These are phyloP conservation scores for Trichoderma harzianum DNA, from an alignment of 2,329 filamentous ascomycete species.

Conservation along the genomic window DNA sequence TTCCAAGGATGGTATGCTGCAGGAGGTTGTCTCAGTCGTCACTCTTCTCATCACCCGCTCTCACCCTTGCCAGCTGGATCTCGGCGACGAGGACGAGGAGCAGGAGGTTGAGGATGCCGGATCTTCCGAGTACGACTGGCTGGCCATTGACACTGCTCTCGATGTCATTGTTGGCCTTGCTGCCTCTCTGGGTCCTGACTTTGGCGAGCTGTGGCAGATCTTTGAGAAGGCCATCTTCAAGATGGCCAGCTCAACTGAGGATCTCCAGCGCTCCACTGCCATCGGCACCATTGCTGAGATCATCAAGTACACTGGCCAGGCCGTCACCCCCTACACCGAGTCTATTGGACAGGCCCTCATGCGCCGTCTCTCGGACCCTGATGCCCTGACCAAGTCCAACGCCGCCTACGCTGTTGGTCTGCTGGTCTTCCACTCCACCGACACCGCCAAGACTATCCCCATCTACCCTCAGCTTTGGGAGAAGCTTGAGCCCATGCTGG, in stretches of 20 bases:
- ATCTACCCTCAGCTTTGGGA: constrained; percentile 74
- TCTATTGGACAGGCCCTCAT: constrained; percentile 75
- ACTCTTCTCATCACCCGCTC: constrained; percentile 80
- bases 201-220: constrained; percentile 88
- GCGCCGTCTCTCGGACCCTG: constrained; percentile 84
- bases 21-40: constrained; percentile 73
- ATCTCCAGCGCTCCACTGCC: constrained; percentile 82
- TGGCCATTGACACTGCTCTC: constrained; percentile 89
- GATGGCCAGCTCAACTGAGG: constrained; percentile 80
- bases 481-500: constrained; percentile 82
- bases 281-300: constrained; percentile 92
- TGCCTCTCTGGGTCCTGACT: constrained; percentile 74
- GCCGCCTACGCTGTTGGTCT: constrained; percentile 88
- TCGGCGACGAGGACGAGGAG: constrained; percentile 76
- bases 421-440: constrained; percentile 75
- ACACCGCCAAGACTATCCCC: constrained; percentile 65
- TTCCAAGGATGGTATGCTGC: constrained; percentile 63
- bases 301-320: constrained; percentile 75
- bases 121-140: constrained; percentile 95
- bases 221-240: constrained; percentile 90
- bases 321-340: constrained; percentile 77
- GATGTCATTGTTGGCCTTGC: constrained; percentile 86
- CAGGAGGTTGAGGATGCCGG: constrained; percentile 64
- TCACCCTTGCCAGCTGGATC: constrained; percentile 89
- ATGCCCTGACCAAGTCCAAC: constrained; percentile 90